phyloP scores from a whole-genome alignment of 371 early-diverging fungal genomes.

The Mucor lusitanicus region DNA sequence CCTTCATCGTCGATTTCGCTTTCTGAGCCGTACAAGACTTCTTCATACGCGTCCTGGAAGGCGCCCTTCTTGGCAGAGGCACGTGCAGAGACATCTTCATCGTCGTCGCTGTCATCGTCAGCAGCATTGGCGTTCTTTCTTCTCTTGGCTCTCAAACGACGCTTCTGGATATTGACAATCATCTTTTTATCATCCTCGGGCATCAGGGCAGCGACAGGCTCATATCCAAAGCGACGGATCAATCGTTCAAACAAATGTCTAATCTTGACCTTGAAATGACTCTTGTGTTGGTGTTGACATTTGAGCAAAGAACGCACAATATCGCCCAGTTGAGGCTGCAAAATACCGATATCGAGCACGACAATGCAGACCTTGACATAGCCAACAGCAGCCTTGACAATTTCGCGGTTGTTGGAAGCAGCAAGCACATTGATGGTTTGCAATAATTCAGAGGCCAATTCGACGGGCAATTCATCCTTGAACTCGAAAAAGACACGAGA shows the following conservation, averaged over 20 bases:
- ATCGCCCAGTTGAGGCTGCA: conserved; percentile 67
- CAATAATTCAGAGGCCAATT: conserved; percentile 67
- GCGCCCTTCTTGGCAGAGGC: conserved; percentile 47
- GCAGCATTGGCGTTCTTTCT: conserved; percentile 52
- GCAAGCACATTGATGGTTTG: conserved; percentile 77
- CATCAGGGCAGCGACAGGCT: conserved; percentile 73
- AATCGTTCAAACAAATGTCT: conserved; percentile 94
- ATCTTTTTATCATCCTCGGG: conserved; percentile 91
- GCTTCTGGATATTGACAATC: conserved; percentile 90
- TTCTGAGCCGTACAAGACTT: conserved; percentile 88
- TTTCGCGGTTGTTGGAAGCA: conserved; percentile 82
- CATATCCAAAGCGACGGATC: conserved; percentile 79
- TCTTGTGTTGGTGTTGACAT: conserved; percentile 86
- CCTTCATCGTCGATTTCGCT: conserved; percentile 84
- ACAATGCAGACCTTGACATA: conserved; percentile 92
- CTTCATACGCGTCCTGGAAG: conserved; percentile 83
- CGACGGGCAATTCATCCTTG: conserved; percentile 59
- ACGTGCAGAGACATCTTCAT: conserved; percentile 38
- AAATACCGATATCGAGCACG: conserved; percentile 66
- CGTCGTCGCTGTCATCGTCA: conserved; percentile 57
- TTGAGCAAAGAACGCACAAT: conserved; percentile 71
- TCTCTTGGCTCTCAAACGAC: conserved; percentile 85
- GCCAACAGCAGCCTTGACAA: conserved; percentile 88
- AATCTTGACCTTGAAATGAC: conserved; percentile 87
- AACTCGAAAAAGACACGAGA: conserved; percentile 92